Evolutionary conservation across 441 rosid species (phyloP), one percentile per base, ranked within the genome.

Genomic region (Capsella rubella): DNA sequence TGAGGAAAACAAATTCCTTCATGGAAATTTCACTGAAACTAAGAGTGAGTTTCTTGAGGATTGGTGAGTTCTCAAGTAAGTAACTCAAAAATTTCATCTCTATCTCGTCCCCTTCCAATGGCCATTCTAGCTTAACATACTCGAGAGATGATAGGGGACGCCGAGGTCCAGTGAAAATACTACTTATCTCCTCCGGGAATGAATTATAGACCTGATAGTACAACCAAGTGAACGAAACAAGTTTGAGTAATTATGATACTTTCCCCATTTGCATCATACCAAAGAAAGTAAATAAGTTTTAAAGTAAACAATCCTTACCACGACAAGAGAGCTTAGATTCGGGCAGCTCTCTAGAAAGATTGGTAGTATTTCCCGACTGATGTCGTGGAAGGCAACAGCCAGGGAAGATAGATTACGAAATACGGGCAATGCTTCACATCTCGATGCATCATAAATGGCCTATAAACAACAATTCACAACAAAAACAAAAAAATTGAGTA

Each of bases 31-130:
- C 0, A 5, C 37, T 8, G 6, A 2, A 34, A 16, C 18, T 6
- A 34, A 34, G 37, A 34, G 8, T 34, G 0, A 71, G 21, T 59
- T 60, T 47, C 74, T 59, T 70, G 12, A 67, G 47, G 37, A 9
- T 29, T n/a, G n/a, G 14, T 11, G 62, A 40, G 10, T 27, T 28
- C 62, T 28, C 62, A 7, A 70, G 67, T 11, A 70, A 49, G 51
- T 70, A 70, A 9, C 59, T 70, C 58, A 27, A 37, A 7, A 35
- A 35, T 35, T 35, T 3, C 51, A 35, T 47, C 51, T 60, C 67
- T 54, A 5, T 18, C 16, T 6, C 15, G 2, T 49, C 57, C 15
- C 39, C 35, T 57, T 11, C n/a, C 12, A 69, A 3, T 8, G 34
- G 34, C 34, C 6, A 31, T 31, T 31, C 34, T 31, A 31, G 1